Evolutionary conservation across 345 rosid genomes (phyloP), one percentile per base, ranked within the genome.

Genomic region (Trapa incisa): DNA sequence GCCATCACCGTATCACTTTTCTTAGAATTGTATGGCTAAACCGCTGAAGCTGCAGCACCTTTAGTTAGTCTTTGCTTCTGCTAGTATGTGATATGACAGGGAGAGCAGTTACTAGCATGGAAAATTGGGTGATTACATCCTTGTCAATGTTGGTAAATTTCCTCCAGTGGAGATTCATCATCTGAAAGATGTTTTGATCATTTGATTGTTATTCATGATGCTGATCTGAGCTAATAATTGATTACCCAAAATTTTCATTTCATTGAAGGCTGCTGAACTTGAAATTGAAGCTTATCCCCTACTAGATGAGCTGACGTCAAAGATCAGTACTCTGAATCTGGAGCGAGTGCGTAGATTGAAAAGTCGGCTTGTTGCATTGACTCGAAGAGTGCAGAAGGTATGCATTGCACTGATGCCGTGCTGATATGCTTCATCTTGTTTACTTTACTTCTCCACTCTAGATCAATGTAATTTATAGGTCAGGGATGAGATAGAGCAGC

Each of bases 261-360:
- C 76, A 77, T 58, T 64, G 65, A 81, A 95, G 99, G 99, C 97
- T 74, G 93, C 96, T 72, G 99, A 95, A 78, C 80, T 95, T 68
- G 99, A 95, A 76, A 91, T 89, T 77, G 99, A 95, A 84, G 99
- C 99, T 71, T 95, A 95, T 77, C 99, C 99, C 17, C 78, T 95
- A 63, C 73, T 91, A 68, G 99, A 95, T 72, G 97, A 95, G 78
- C 90, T 95, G 67, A 89, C 97, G 8, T 95, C 96, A 58, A 91
- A 91, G 86, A 89, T 95, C 80, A 95, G 99, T 74, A 95, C 99
- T 17, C 74, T 91, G 73, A 95, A 95, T 80, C 80, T 95, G 88
- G 97, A 95, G 74, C 91, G 96, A 43, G 99, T 66, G 13, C 97
- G 99, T 37, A 83, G 99, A 77, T 78, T 95, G 77, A 95, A 95